Base-by-base conservation (phyloP, 805 yeast genomes). In the Lipomyces oligophaga region DNA sequence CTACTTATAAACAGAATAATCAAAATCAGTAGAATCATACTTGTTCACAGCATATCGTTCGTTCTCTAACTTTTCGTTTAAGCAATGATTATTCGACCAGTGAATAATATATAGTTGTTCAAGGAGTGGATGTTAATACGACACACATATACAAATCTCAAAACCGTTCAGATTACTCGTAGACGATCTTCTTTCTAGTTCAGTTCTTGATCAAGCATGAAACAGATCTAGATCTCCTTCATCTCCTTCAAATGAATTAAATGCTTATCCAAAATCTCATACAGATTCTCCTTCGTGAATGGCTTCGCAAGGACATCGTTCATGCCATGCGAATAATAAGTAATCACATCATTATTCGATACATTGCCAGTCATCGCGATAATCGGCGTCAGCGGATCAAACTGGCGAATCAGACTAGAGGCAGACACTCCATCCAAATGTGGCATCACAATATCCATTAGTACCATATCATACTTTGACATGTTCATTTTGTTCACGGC, bases 331-430 rank as follows among this genome's bases (percentile, higher is more conserved):
- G 60, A 54, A 34, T 57, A 58, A 36, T 59, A 58, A 11, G 59
- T 83, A 38, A 84, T 83, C 47, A 87, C 71, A 64, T 87, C 95
- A 56, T 82, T 79, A 54, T 83, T 85, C 57, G 84, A 83, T 46
- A 86, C 84, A 62, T 86, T 87, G 33, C 95, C 94, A 1, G 96
- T 86, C 95, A 86, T 86, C 25, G 95, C 94, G 56, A 93, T 83
- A 53, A 93, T 85, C 10, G 97, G 97, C 0, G 96, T 86, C 43
- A 76, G 76, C 18, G 79, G 78, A 64, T 88, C 95, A 62, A 86
- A 85, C 16, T 83, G 79, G 57, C 97, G 74, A 38, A 93, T 87
- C 35, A 90, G 79, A 33, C 90, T 83, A 1, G 96, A 84, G 1
- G 96, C 96, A 2, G 95, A 81, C n/a, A 77, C 68, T 1, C 84